Evolutionary conservation across 129 eudicot species (phyloP).

Genomic region (Centella asiatica): DNA sequence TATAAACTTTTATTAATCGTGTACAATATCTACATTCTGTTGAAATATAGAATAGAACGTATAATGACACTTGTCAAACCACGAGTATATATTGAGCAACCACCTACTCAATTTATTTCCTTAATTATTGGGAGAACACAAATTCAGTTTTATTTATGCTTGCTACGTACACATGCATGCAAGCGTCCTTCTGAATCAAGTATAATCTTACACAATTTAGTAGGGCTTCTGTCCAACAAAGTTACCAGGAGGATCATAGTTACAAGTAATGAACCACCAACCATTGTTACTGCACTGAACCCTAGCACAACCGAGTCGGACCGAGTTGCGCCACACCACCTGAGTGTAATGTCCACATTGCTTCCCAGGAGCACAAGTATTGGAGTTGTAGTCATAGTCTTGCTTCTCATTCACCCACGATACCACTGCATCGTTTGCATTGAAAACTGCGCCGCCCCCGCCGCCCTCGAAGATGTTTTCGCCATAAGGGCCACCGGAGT

Average conservation of each 20-base stretch:
- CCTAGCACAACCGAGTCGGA: constrained; percentile 28
- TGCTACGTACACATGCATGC: too few relatives aligned
- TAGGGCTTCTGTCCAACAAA: constrained; percentile 10
- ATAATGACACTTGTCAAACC: too few relatives aligned
- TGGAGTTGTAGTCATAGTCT: constrained; percentile 12
- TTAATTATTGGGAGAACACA: too few relatives aligned
- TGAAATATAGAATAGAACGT: too few relatives aligned
- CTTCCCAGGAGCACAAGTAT: constrained; percentile 18
- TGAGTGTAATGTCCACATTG: constrained; percentile 32
- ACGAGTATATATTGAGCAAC: too few relatives aligned
- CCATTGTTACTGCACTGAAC: constrained; percentile 18
- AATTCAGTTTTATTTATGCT: too few relatives aligned
- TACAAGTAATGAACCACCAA: constrained; percentile 21
- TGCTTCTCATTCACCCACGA: constrained; percentile 26
- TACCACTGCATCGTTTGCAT: constrained; percentile 12
- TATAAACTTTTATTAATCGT: too few relatives aligned
- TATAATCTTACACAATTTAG: too few relatives aligned
- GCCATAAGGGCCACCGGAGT: constrained; percentile 38
- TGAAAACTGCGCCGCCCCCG: constrained; percentile 12
- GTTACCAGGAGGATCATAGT: constrained; percentile 27
- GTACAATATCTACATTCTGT: too few relatives aligned
- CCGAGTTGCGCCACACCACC: constrained; percentile 25
- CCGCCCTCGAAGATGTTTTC: constrained; percentile 43
- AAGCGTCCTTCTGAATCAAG: too few relatives aligned
- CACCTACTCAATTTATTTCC: too few relatives aligned